Evolutionary conservation across 768 basidiomycete genomes (phyloP), one percentile per base, ranked within the genome.

Genomic region (Kwoniella mangroviensis): DNA sequence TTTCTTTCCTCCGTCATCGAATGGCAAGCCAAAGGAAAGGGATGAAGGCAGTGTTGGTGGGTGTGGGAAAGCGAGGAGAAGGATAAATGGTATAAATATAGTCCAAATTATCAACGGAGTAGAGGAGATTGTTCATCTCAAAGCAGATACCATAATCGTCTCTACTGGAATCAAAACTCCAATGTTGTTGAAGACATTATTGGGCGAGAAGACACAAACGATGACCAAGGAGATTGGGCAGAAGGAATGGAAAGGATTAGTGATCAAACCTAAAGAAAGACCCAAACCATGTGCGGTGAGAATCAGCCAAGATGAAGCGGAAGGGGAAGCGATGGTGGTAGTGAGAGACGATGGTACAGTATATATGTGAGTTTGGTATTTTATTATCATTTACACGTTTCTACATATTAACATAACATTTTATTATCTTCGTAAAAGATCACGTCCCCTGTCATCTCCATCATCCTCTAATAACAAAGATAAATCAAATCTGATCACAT

Each of bases 91-190:
- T 34, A 51, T 70, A 21, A 55, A 52, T 13, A 56, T 70, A 4
- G 28, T 43, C 2, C 69, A 59, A 40, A 43, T 41, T 13, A 60
- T 61, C 19, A 61, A 70, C 22, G 70, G 65, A 13, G 52, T 66
- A 52, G 42, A 59, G 15, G 64, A 71, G 63, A 61, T 51, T 10
- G 42, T 60, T 7, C 55, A 59, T 57, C 26, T 91, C n/a, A 81
- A 85, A 0, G 89, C 90, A 19, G 89, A 89, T 6, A 86, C 90
- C 68, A 87, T 93, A 71, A 83, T 94, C 53, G 81, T 94, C 62
- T 87, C 89, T 40, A 90, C 91, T 11, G 93, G 93, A 12, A 90
- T 91, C 19, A 94, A 93, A 92, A 90, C 91, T 0, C 85, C 90
- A 15, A 75, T 76, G 4, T 80, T 94, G 1, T 69, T 79, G 1